phyloP scores from a whole-genome alignment of 116 monocot genomes.

The Cymodocea nodosa region DNA sequence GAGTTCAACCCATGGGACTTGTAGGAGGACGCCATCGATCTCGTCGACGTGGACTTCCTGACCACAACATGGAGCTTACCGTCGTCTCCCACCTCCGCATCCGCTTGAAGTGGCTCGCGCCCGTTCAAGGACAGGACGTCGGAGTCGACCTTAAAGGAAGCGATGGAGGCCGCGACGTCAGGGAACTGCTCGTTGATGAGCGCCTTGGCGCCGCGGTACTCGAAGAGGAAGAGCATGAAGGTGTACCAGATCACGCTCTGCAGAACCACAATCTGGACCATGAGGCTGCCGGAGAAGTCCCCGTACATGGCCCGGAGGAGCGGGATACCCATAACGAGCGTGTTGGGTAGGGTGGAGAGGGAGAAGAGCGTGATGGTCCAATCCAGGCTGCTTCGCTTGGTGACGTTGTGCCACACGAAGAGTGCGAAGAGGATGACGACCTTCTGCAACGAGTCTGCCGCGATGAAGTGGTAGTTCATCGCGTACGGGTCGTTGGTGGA shows the following conservation, averaged over 20 bases:
- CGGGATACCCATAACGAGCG: constrained; percentile 68
- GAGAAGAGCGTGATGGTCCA: constrained; percentile 69
- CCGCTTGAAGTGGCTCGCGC: constrained; percentile 31
- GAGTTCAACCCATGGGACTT: background rate
- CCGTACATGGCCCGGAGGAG: constrained; percentile 59
- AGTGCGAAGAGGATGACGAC: constrained; percentile 37
- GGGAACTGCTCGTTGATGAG: constrained; percentile 34
- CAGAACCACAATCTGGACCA: constrained; percentile 63
- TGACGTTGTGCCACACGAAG: constrained; percentile 37
- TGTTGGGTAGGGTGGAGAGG: constrained; percentile 57
- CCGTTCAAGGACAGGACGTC: constrained; percentile 51
- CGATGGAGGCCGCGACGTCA: constrained; percentile 32
- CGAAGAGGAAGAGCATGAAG: constrained; percentile 34
- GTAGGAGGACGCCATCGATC: background rate
- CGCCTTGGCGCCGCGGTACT: constrained; percentile 24
- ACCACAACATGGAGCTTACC: constrained; percentile 47
- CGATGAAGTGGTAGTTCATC: constrained; percentile 65
- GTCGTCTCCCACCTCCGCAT: constrained; percentile 36
- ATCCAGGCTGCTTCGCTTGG: constrained; percentile 24
- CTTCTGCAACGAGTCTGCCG: constrained; percentile 61
- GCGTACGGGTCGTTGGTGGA: constrained; percentile 46
- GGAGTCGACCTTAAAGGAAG: constrained; percentile 43
- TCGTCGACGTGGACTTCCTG: constrained; percentile 21
- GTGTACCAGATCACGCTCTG: constrained; percentile 47
- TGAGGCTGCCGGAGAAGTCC: constrained; percentile 47